Base-by-base conservation (phyloP, 257 asterid species). In the Echium plantagineum region DNA sequence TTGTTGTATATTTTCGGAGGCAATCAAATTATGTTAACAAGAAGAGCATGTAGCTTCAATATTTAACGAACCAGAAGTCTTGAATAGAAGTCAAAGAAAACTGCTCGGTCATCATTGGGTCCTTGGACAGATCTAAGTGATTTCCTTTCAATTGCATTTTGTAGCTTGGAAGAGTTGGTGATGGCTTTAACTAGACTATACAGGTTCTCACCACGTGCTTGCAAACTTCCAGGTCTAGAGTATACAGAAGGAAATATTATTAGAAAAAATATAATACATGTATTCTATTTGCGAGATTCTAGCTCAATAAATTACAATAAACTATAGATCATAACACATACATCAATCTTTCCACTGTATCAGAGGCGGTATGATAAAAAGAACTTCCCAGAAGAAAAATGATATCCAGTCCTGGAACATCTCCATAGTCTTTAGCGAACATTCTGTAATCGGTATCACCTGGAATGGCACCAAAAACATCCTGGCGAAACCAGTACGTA, bases 371-470 rank as follows among this genome's bases (percentile, higher is more conserved):
- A 80, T 93, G 99, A 75, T 93, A 93, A 80, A 61, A 93, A 76
- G 84, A 89, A 66, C 97, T 97, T 70, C 99, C 99, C 35, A 82
- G 89, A 77, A 93, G 80, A 78, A 88, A 89, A 85, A 93, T 93
- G 61, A 84, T 83, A 81, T 93, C 99, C 78, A 93, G 83, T 56
- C 99, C 99, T 68, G 99, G 99, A 75, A 93, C 83, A 71, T 93
- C 87, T 59, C 99, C 97, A 62, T 75, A 81, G 71, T 93, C 99
- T 61, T 72, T 84, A 71, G 97, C 81, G 53, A 89, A 93, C 79
- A 93, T 83, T 78, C 99, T 81, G 77, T 88, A 93, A 77, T 93
- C 99, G 58, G 99, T 93, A 79, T 93, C 99, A 63, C 97, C 99
- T 20, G 96, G 99, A 70, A 89, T 64, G 60, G 78, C 75, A 78